Percentiles rank a stretch among this genome's conserved stretches.
phyloP scores from a whole-genome alignment of 2,329 filamentous ascomycete species.

The Phialocephala subalpina region DNA sequence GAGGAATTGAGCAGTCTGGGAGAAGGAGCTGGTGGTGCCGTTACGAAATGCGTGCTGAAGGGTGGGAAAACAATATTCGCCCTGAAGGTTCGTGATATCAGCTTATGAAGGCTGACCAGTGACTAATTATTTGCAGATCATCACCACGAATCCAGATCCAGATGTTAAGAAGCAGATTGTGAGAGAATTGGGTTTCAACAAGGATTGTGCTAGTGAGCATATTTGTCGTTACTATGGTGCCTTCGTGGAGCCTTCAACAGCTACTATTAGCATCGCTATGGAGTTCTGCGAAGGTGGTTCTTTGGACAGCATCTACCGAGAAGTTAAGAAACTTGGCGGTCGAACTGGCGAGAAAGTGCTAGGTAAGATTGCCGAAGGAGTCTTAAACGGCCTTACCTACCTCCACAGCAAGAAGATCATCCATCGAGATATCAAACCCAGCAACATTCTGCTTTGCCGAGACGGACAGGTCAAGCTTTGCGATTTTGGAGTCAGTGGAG shows the following conservation, averaged over 20 bases:
- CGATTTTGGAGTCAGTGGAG: slow-evolving; percentile 96
- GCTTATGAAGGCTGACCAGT: not conserved
- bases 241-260: slow-evolving; percentile 91
- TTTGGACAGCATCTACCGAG: slow-evolving; percentile 94
- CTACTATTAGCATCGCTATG: slow-evolving; percentile 98
- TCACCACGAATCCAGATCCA: slow-evolving; percentile 96
- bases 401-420: slow-evolving; percentile 97
- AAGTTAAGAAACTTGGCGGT: slow-evolving; percentile 94
- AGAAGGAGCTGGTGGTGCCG: slow-evolving; percentile 94
- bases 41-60: slow-evolving; percentile 88
- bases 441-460: slow-evolving; percentile 93
- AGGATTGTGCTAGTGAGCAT: slow-evolving; percentile 92
- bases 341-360: slow-evolving; percentile 97
- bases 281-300: slow-evolving; percentile 98
- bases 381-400: slow-evolving; percentile 92
- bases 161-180: slow-evolving; percentile 99
- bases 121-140: slow-evolving; percentile 69
- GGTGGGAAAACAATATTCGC: slow-evolving; percentile 95
- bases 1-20: slow-evolving; percentile 88
- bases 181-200: slow-evolving; percentile 96
- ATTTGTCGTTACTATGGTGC: slow-evolving; percentile 98
- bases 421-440: slow-evolving; percentile 98
- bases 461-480: slow-evolving; percentile 96
- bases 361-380: slow-evolving; percentile 95
- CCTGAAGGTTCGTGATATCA: slow-evolving; percentile 73